phyloP scores from a whole-genome alignment of 371 early-diverging fungal species.

The Mortierella sp. region DNA sequence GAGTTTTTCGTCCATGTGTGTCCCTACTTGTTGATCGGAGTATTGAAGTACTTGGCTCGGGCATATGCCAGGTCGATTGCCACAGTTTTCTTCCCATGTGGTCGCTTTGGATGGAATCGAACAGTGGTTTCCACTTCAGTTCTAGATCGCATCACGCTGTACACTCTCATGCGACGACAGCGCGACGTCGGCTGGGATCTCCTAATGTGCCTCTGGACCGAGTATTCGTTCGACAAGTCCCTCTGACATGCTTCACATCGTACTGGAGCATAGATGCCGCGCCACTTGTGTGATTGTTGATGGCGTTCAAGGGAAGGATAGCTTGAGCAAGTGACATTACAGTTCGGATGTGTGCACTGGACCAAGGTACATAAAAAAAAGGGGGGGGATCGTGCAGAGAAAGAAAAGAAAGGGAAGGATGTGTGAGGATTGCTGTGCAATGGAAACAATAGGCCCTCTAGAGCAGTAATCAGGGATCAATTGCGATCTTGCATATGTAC shows the following conservation, averaged over 20 bases:
- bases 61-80: slow-evolving; percentile 13
- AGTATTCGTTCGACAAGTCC: slow-evolving; percentile 36
- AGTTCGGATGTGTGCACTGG: slow-evolving; percentile 23
- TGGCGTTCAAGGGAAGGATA: slow-evolving; percentile 29
- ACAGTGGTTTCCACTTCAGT: slow-evolving; percentile 31
- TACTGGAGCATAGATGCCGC: slow-evolving; percentile 34
- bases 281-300: slow-evolving; percentile 25
- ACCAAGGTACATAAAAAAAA: neutral
- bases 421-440: too few relatives aligned
- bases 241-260: slow-evolving; percentile 38
- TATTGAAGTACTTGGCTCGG: neutral
- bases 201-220: slow-evolving; percentile 41
- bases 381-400: neutral
- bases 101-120: slow-evolving; percentile 32
- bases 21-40: too few relatives aligned
- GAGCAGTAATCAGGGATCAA: neutral
- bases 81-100: slow-evolving; percentile 45
- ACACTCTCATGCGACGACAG: slow-evolving; percentile 30
- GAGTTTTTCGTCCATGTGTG: too few relatives aligned
- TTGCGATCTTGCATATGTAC: neutral
- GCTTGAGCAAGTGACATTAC: slow-evolving; percentile 27
- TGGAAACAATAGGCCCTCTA: too few relatives aligned
- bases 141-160: slow-evolving; percentile 41
- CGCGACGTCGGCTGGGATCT: slow-evolving; percentile 9
- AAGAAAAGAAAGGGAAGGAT: too few relatives aligned